Conservation (phyloP, 2,329 filamentous ascomycete genomes). For the Pyricularia sp. region DNA sequence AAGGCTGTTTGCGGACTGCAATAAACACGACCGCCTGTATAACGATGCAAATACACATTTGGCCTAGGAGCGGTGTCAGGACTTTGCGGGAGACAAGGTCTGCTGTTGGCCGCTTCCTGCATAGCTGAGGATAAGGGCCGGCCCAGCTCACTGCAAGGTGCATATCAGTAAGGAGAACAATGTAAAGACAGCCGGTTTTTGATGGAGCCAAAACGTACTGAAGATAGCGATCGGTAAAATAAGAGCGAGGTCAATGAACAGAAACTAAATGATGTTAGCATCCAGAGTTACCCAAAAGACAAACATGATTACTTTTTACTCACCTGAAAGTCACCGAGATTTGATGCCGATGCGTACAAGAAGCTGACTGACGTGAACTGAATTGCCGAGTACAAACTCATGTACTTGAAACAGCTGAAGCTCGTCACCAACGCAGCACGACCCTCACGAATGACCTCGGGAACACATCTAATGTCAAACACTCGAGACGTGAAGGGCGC, state of each 20-base stretch:
- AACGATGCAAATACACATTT: constrained; percentile 69
- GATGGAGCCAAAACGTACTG: constrained; percentile 39
- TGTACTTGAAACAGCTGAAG: constrained; percentile 99
- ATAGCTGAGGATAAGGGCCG: constrained; percentile 64
- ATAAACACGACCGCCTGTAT: constrained; percentile 65
- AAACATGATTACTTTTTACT: constrained; percentile 3
- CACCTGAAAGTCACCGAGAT: constrained; percentile 88
- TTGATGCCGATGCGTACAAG: constrained; percentile 83
- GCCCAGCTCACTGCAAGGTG: constrained; percentile 70
- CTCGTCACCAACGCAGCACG: constrained; percentile 92
- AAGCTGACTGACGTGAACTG: constrained; percentile 97
- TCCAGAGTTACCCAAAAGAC: background rate
- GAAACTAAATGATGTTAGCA: constrained; percentile 39
- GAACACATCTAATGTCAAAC: constrained; percentile 93
- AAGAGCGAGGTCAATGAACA: constrained; percentile 85
- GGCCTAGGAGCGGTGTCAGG: constrained; percentile 73
- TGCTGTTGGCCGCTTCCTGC: constrained; percentile 77
- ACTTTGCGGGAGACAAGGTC: constrained; percentile 89
- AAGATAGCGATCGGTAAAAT: constrained; percentile 96
- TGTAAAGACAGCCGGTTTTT: background rate
- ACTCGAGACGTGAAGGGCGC: constrained; percentile 91
- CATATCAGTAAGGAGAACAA: background rate
- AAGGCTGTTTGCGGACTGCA: constrained; percentile 63
- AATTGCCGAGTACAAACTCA: constrained; percentile 98
- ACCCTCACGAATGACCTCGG: constrained; percentile 86